Evolutionary conservation across 148 eudicot genomes (phyloP).

Genomic region (Amaranthus hypochondriacus): DNA sequence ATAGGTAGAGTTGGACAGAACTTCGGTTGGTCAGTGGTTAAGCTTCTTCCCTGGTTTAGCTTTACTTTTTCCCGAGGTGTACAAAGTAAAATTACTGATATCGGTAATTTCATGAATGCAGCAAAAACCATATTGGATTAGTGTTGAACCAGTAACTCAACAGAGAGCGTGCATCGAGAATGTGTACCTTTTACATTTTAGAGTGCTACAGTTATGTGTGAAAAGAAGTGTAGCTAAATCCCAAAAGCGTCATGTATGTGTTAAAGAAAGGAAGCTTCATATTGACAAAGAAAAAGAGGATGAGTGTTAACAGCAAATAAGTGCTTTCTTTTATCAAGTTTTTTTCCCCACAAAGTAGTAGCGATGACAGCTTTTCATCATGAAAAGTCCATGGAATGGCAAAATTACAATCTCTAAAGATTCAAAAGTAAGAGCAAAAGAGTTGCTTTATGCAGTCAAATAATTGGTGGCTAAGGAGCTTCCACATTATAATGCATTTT

Average conservation of each 20-base stretch:
- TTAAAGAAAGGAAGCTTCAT: not conserved
- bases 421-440: not conserved
- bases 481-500: not conserved
- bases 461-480: not conserved
- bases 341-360: not conserved
- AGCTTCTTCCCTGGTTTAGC: too few species aligned
- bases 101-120: too few species aligned
- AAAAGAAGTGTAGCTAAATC: conserved; percentile 3
- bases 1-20: too few species aligned
- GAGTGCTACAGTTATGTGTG: not conserved
- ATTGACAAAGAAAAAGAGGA: not conserved
- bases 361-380: not conserved
- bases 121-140: too few species aligned
- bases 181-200: not conserved
- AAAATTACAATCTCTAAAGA: not conserved
- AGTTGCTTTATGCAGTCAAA: not conserved
- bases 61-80: too few species aligned
- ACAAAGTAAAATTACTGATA: too few species aligned
- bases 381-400: not conserved
- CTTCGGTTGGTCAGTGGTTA: too few species aligned
- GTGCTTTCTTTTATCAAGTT: not conserved
- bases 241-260: not conserved
- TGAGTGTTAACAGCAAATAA: not conserved
- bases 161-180: not conserved
- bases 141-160: not conserved